Conservation (phyloP, 345 rosid genomes). For the Kandelia obovata region DNA sequence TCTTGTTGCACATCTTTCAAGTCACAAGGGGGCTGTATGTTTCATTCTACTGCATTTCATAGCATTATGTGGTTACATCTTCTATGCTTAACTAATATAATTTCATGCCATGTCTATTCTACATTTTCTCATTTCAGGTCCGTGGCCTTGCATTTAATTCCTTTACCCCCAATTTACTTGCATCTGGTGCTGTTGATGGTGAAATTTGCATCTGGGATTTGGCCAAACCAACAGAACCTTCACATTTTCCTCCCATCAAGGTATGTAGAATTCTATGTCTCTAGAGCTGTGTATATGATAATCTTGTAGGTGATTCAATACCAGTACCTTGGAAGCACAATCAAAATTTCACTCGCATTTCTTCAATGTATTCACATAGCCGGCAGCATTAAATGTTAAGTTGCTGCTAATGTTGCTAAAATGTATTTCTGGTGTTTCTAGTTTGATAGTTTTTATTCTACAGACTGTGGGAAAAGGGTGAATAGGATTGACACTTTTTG, state of each 20-base stretch:
- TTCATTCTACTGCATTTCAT: slow-evolving; percentile 16
- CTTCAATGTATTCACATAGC: not conserved
- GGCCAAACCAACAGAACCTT: slow-evolving; percentile 65
- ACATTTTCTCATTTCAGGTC: slow-evolving; percentile 47
- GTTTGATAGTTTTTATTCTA: too few species aligned
- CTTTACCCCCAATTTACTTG: slow-evolving; percentile 75
- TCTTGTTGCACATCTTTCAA: slow-evolving; percentile 68
- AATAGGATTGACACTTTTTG: too few species aligned
- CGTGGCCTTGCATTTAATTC: slow-evolving; percentile 96
- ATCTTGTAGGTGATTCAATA: not conserved
- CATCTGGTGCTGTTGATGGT: slow-evolving; percentile 98
- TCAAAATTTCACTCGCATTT: not conserved
- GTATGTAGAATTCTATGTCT: slow-evolving; percentile 26
- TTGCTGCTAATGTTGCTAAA: too few species aligned
- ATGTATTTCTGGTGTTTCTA: too few species aligned
- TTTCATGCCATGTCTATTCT: slow-evolving; percentile 4
- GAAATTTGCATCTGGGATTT: slow-evolving; percentile 97
- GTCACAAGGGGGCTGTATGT: slow-evolving; percentile 94
- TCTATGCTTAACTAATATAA: slow-evolving; percentile 1
- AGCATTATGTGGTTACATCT: not conserved
- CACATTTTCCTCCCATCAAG: slow-evolving; percentile 84
- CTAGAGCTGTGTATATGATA: not conserved
- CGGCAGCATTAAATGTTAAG: too few species aligned
- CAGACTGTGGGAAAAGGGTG: too few species aligned
- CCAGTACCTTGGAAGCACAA: not conserved